phyloP scores from a whole-genome alignment of 257 asterid species.

The Sherardia arvensis region DNA sequence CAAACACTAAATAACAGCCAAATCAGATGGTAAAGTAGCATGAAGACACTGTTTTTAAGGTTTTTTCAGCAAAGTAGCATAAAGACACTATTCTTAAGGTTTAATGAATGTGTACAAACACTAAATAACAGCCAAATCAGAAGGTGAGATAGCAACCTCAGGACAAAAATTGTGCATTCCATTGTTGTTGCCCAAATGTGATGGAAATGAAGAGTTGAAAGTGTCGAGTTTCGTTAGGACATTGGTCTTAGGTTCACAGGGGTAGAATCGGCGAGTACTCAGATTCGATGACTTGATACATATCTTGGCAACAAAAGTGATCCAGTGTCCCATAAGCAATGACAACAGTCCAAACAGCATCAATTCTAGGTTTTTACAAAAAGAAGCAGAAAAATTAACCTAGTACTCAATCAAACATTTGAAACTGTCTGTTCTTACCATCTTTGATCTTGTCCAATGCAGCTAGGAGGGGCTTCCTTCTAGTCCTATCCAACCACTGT shows the following conservation, averaged over 20 bases:
- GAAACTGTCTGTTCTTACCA: slow-evolving; percentile 30
- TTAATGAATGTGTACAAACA: too few species aligned
- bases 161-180: slow-evolving; percentile 39
- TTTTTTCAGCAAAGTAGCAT: background rate
- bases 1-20: too few species aligned
- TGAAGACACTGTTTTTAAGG: too few species aligned
- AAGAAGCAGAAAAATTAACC: slow-evolving; percentile 3
- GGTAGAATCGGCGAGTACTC: slow-evolving; percentile 78
- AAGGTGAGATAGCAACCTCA: slow-evolving; percentile 44
- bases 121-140: background rate
- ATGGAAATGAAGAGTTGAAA: slow-evolving; percentile 36
- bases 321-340: slow-evolving; percentile 94
- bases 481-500: slow-evolving; percentile 80
- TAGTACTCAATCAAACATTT: background rate
- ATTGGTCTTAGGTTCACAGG: slow-evolving; percentile 41
- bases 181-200: slow-evolving; percentile 30
- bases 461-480: slow-evolving; percentile 71
- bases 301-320: slow-evolving; percentile 58
- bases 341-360: slow-evolving; percentile 91
- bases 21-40: too few species aligned
- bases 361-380: slow-evolving; percentile 42
- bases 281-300: slow-evolving; percentile 71
- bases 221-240: slow-evolving; percentile 18
- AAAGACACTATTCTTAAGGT: too few species aligned
- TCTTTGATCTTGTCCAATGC: slow-evolving; percentile 84